A percentile compares a stretch with the other conserved stretches of the same genome.
phyloP scores from a whole-genome alignment of 192 early-diverging fungal species.

The Diversispora eburnea region DNA sequence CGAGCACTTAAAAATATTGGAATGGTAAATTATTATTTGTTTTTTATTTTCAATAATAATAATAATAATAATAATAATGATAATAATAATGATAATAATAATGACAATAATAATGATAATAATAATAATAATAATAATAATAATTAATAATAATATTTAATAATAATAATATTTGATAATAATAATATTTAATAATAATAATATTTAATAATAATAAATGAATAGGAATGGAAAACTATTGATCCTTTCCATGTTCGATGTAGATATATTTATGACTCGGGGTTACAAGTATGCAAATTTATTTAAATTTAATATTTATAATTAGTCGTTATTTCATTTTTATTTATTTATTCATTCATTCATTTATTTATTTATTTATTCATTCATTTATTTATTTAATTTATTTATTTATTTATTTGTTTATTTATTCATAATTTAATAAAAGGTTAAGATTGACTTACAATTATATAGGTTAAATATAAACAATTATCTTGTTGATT shows the following conservation, averaged over 20 bases:
- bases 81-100: no score
- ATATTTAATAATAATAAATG: neutral
- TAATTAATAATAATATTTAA: no score
- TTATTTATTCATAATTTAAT: neutral
- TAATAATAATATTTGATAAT: no score
- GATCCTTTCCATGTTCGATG: slow-evolving; percentile 83
- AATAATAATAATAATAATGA: neutral
- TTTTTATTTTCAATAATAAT: neutral
- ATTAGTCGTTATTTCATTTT: slow-evolving; percentile 16
- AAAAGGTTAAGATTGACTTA: slow-evolving; percentile 86
- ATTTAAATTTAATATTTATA: slow-evolving; percentile 12
- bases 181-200: no score
- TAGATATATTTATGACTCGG: slow-evolving; percentile 54
- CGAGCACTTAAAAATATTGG: slow-evolving; percentile 82
- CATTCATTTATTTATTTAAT: no score
- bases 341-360: neutral
- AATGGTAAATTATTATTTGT: slow-evolving; percentile 55
- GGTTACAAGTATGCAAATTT: slow-evolving; percentile 9
- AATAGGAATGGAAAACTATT: slow-evolving; percentile 83
- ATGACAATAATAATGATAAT: no score
- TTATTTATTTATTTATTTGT: no score
- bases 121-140: no score
- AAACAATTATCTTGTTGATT: slow-evolving; percentile 94
- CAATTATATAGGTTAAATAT: slow-evolving; percentile 91
- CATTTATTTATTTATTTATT: no score